These are phyloP conservation scores for Staphylotrichum tortipilum DNA, from an alignment of 495 filamentous ascomycete genomes.

Conservation along the genomic window DNA sequence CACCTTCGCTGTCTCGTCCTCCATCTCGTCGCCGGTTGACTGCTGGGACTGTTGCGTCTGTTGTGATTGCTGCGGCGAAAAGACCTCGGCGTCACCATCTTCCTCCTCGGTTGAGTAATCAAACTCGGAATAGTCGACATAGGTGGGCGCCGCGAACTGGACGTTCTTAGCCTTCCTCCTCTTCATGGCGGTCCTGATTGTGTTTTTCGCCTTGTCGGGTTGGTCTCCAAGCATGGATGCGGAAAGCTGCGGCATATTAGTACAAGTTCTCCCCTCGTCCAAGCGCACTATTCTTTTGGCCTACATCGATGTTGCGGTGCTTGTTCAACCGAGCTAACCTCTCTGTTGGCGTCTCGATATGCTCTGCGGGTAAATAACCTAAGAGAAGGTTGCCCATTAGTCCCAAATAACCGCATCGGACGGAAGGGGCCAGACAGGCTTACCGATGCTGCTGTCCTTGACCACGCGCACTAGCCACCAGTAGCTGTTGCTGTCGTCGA, in stretches of 20 bases:
- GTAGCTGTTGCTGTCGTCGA: slow-evolving; percentile 99
- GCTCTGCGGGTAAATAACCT: slow-evolving; percentile 96
- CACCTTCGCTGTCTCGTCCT: slow-evolving; percentile 43
- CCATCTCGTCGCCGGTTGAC: slow-evolving; percentile 23
- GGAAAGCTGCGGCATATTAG: slow-evolving; percentile 54
- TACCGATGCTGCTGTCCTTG: slow-evolving; percentile 95
- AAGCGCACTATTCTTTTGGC: slow-evolving; percentile 28
- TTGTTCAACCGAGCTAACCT: slow-evolving; percentile 91
- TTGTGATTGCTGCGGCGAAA: slow-evolving; percentile 25
- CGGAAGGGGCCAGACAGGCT: slow-evolving; percentile 9
- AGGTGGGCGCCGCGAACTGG: slow-evolving; percentile 76
- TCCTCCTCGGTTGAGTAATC: slow-evolving; percentile 91
- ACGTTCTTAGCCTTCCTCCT: slow-evolving; percentile 84
- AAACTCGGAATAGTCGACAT: slow-evolving; percentile 81
- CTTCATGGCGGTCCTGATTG: slow-evolving; percentile 81
- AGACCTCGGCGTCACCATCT: slow-evolving; percentile 34
- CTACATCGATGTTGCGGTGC: slow-evolving; percentile 93
- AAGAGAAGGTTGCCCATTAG: slow-evolving; percentile 13
- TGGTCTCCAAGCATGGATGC: slow-evolving; percentile 92
- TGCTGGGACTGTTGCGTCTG: slow-evolving; percentile 24
- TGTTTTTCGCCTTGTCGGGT: slow-evolving; percentile 78
- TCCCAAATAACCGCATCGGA: not conserved
- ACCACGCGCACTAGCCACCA: slow-evolving; percentile 99
- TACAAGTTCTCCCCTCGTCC: not conserved
- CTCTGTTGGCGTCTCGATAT: slow-evolving; percentile 98